Percentiles rank a stretch among this genome's conserved stretches.
These are phyloP conservation scores for Tolypocladium inflatum DNA, from an alignment of 2,329 filamentous ascomycete species.

Conservation along the genomic window DNA sequence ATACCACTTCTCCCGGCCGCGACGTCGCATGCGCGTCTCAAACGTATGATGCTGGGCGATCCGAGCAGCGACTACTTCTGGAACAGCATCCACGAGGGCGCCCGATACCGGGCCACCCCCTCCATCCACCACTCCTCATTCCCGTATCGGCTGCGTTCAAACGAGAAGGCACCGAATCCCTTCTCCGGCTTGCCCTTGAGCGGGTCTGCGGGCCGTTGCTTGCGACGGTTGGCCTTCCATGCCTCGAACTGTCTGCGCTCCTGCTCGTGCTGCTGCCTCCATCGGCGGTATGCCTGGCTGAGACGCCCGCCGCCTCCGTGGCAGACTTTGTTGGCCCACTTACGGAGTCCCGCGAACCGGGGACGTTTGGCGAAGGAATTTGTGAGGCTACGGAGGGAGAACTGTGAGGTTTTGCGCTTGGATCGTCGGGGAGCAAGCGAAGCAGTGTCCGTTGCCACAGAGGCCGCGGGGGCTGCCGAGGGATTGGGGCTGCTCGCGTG, in stretches of 20 bases:
- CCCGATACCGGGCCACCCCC: conserved; percentile 21
- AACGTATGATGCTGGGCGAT: not conserved
- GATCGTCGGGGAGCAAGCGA: conserved; percentile 4
- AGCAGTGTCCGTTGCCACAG: conserved; percentile 1
- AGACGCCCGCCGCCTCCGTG: conserved; percentile 15
- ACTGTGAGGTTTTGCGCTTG: conserved; percentile 22
- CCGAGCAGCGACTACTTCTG: conserved; percentile 1
- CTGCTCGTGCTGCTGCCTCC: conserved; percentile 15
- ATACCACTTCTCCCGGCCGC: not conserved
- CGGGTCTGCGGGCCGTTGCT: conserved; percentile 11
- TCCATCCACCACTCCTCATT: conserved; percentile 26
- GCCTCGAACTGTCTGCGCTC: conserved; percentile 16
- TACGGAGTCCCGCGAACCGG: conserved; percentile 15
- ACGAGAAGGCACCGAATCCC: conserved; percentile 13
- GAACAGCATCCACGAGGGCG: conserved; percentile 23
- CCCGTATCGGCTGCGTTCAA: conserved; percentile 12
- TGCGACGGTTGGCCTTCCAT: conserved; percentile 18
- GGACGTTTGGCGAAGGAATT: conserved; percentile 15
- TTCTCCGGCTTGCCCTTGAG: conserved; percentile 14
- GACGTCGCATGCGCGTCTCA: not conserved
- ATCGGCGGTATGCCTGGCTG: conserved; percentile 13
- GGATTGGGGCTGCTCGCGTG: conserved; percentile 9
- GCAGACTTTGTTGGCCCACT: conserved; percentile 18
- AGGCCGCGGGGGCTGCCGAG: not conserved
- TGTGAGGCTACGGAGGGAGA: conserved; percentile 18